Percentiles rank a stretch among this genome's conserved stretches.
Evolutionary conservation across 2,329 filamentous ascomycete species (phyloP).

Genomic region (Curvularia verruculosa): DNA sequence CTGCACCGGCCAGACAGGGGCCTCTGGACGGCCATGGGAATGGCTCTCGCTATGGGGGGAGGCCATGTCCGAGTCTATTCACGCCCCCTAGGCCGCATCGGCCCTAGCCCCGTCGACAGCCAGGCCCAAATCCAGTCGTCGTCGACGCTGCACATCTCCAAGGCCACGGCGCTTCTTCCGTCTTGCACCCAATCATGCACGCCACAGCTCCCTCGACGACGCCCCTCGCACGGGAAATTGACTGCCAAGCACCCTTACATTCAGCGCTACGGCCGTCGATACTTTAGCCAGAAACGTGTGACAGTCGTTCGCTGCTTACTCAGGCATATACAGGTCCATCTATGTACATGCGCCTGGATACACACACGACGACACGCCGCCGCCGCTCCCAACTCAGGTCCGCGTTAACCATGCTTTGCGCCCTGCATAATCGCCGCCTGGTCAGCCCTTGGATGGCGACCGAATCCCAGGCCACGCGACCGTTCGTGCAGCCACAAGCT

Average conservation of each 20-base stretch:
- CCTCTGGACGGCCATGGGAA: conserved; percentile 2
- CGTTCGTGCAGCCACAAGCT: conserved; percentile 34
- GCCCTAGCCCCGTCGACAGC: conserved; percentile 32
- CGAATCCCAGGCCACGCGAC: conserved; percentile 21
- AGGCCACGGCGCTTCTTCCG: conserved; percentile 18
- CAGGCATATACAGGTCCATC: too few relatives aligned
- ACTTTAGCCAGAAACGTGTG: conserved; percentile 8
- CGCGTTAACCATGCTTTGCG: conserved; percentile 8
- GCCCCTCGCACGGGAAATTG: conserved; percentile 20
- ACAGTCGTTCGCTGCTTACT: background rate
- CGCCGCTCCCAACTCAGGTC: background rate
- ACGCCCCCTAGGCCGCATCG: conserved; percentile 31
- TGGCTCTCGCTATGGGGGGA: conserved; percentile 14
- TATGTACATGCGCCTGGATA: too few relatives aligned
- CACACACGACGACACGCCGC: too few relatives aligned
- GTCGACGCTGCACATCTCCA: conserved; percentile 23
- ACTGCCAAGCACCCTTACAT: conserved; percentile 6
- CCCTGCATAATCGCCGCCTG: conserved; percentile 17
- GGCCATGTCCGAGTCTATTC: conserved; percentile 9
- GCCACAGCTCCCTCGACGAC: conserved; percentile 9
- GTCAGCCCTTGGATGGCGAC: conserved; percentile 15
- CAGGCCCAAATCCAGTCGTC: conserved; percentile 28
- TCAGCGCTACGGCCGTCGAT: background rate
- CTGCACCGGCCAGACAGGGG: conserved; percentile 25
- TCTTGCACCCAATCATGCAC: conserved; percentile 20